A percentile compares a stretch with the other conserved stretches of the same genome.
Evolutionary conservation across 2,329 filamentous ascomycete species (phyloP).

Genomic region (Emmonsiellopsis sp.): DNA sequence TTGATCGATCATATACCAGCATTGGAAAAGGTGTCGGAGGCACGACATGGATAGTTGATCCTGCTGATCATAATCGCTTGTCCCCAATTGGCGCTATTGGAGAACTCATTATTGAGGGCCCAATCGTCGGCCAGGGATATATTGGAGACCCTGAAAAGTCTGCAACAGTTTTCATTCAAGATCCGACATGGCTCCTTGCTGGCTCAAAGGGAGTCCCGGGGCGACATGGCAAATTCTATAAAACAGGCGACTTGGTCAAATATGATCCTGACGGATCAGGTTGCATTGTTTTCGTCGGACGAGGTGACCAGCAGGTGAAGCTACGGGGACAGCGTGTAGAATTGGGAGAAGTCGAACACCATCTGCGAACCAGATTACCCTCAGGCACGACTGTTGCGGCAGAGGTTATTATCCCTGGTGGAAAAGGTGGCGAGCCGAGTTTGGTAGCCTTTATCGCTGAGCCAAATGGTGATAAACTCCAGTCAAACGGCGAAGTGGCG

Average conservation of each 20-base stretch:
- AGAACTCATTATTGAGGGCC: slow-evolving; percentile 54
- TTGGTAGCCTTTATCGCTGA: slow-evolving; percentile 39
- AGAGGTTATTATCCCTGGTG: slow-evolving; percentile 42
- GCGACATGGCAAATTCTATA: slow-evolving; percentile 20
- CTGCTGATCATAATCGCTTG: slow-evolving; percentile 26
- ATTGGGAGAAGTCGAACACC: slow-evolving; percentile 25
- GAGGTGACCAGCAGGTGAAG: slow-evolving; percentile 28
- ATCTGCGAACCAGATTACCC: slow-evolving; percentile 26
- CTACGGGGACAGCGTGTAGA: slow-evolving; percentile 29
- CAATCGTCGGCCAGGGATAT: slow-evolving; percentile 35
- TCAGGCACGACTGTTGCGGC: slow-evolving; percentile 37
- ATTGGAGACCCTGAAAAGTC: slow-evolving; percentile 37
- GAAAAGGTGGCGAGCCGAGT: slow-evolving; percentile 32
- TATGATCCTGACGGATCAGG: slow-evolving; percentile 24
- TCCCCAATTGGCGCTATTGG: slow-evolving; percentile 48
- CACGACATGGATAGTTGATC: slow-evolving; percentile 33
- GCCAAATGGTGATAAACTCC: slow-evolving; percentile 21
- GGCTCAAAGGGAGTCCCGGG: slow-evolving; percentile 3
- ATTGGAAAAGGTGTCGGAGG: slow-evolving; percentile 31
- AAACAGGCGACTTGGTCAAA: slow-evolving; percentile 27
- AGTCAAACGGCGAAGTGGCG: slow-evolving; percentile 23
- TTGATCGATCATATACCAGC: slow-evolving; percentile 27
- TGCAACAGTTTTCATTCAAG: slow-evolving; percentile 43
- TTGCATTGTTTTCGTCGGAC: slow-evolving; percentile 22
- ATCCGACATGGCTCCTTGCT: slow-evolving; percentile 26